Base-by-base conservation (phyloP, 163 green algal species). In the Volvox carteri region DNA sequence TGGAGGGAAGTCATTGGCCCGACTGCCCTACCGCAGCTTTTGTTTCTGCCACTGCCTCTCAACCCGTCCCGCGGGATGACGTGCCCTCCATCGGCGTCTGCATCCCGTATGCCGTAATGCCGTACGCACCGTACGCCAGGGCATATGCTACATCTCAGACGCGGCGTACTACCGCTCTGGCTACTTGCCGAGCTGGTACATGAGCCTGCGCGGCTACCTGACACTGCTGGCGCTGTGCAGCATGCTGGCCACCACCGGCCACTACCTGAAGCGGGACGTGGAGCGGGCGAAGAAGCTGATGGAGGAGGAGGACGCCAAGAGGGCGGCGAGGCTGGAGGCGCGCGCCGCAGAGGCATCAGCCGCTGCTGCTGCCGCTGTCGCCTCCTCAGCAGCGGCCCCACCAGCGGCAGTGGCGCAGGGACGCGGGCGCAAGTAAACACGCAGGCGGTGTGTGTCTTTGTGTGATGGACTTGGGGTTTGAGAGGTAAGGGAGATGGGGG, bases 61-160 rank as follows among this genome's bases (percentile, higher is more conserved):
- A n/a, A n/a, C n/a, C n/a, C n/a, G n/a, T n/a, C n/a, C n/a, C n/a
- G n/a, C n/a, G n/a, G n/a, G n/a, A n/a, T n/a, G n/a, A n/a, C n/a
- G n/a, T n/a, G n/a, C n/a, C n/a, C n/a, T n/a, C n/a, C n/a, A n/a
- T n/a, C n/a, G n/a, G n/a, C n/a, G n/a, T n/a, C n/a, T n/a, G n/a
- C n/a, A n/a, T n/a, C n/a, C n/a, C n/a, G n/a, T n/a, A n/a, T n/a
- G n/a, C n/a, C n/a, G n/a, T n/a, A 72, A 33, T 30, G 58, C 58
- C 58, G 58, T 72, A 77, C 12, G 28, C n/a, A n/a, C n/a, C n/a
- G n/a, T n/a, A n/a, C n/a, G 54, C 5, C 86, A 90, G 86, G 62
- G 35, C 37, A 84, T 90, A 48, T 87, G 77, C 86, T 90, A 90
- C 65, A 35, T 90, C 4, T 86, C 76, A 0, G 86, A 90, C 77